These are phyloP conservation scores for Cenococcum geophilum DNA, from an alignment of 495 filamentous ascomycete species.

Conservation along the genomic window DNA sequence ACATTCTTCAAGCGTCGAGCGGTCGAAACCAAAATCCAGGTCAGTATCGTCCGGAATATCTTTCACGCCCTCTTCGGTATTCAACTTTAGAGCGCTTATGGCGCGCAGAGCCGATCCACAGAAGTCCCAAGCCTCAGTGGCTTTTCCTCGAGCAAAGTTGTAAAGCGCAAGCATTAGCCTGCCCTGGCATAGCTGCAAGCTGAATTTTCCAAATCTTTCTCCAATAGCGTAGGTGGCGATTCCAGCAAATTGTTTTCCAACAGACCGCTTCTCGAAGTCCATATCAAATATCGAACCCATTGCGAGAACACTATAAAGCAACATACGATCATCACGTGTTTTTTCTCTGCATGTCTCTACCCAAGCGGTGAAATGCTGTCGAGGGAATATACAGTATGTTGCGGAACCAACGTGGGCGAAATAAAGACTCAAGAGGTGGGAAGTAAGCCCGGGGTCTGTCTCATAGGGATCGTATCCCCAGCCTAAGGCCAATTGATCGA, in stretches of 20 bases:
- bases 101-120: slow-evolving; percentile 54
- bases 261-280: slow-evolving; percentile 43
- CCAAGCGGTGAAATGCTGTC: slow-evolving; percentile 48
- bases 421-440: slow-evolving; percentile 51
- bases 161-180: slow-evolving; percentile 58
- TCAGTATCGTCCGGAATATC: slow-evolving; percentile 38
- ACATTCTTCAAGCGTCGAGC: slow-evolving; percentile 56
- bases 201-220: slow-evolving; percentile 45
- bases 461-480: slow-evolving; percentile 62
- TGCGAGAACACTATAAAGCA: slow-evolving; percentile 60
- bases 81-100: slow-evolving; percentile 52
- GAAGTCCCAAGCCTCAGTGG: slow-evolving; percentile 54
- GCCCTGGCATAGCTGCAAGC: slow-evolving; percentile 56
- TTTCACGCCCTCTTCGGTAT: slow-evolving; percentile 53
- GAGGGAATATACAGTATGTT: slow-evolving; percentile 54
- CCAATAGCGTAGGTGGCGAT: slow-evolving; percentile 56
- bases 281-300: slow-evolving; percentile 54
- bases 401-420: slow-evolving; percentile 50
- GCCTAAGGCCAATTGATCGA: slow-evolving; percentile 40
- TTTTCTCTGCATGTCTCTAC: slow-evolving; percentile 48
- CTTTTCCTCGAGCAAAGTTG: slow-evolving; percentile 53
- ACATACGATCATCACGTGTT: slow-evolving; percentile 61
- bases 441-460: slow-evolving; percentile 38
- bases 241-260: slow-evolving; percentile 48
- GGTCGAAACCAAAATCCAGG: slow-evolving; percentile 53